Percentiles rank a stretch among this genome's conserved stretches.
Conservation (phyloP, 2,329 filamentous ascomycete species). For the Fusarium sp. region DNA sequence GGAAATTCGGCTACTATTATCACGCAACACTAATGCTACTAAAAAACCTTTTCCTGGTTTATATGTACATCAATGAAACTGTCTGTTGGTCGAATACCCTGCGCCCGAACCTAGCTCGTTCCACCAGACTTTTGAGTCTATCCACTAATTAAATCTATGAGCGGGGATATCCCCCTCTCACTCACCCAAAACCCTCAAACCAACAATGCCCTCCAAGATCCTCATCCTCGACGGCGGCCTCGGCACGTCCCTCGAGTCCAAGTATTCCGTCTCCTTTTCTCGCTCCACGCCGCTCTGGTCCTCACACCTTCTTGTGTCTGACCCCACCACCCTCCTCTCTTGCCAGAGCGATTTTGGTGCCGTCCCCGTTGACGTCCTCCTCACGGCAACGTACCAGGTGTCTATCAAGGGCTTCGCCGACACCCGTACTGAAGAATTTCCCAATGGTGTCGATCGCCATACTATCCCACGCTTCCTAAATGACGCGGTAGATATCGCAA, state of each 20-base stretch:
- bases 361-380: constrained; percentile 73
- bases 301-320: constrained; percentile 73
- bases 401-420: constrained; percentile 70
- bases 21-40: too few species aligned
- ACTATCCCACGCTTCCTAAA: constrained; percentile 61
- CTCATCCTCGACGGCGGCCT: constrained; percentile 77
- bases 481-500: constrained; percentile 62
- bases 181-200: constrained; percentile 8
- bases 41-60: too few species aligned
- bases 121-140: constrained; percentile 17
- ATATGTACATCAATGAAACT: background rate
- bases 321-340: constrained; percentile 64
- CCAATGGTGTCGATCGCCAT: constrained; percentile 59
- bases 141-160: constrained; percentile 37
- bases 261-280: constrained; percentile 68
- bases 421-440: constrained; percentile 61
- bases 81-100: too few species aligned
- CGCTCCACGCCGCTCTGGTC: constrained; percentile 76
- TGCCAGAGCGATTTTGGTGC: constrained; percentile 71
- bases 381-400: constrained; percentile 79
- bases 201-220: constrained; percentile 51
- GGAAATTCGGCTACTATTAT: too few species aligned
- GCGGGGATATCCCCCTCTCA: constrained; percentile 22
- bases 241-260: constrained; percentile 76
- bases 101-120: background rate